Base-by-base conservation (phyloP, 78 protist genomes). In the Reticulomyxa filosa region DNA sequence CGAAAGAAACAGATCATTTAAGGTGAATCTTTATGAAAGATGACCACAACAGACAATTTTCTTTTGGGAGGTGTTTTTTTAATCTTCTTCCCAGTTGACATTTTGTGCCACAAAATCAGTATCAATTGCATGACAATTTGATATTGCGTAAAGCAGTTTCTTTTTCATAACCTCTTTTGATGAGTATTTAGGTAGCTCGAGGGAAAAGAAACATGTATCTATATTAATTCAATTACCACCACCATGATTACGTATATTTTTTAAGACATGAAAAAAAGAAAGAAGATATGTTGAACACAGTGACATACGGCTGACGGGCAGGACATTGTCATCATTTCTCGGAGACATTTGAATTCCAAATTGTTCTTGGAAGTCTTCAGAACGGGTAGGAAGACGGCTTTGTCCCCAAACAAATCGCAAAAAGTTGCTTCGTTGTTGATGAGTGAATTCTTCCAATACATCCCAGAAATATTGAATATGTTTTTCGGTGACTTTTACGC, bases 131-230 rank as follows among this genome's bases (percentile, higher is more conserved):
- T 69, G 35, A 63, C 89, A 83, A 27, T 74, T n/a, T 13, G 76
- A 64, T 34, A 80, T 74, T 13, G 89, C 89, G 62, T 79, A 83
- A 4, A 79, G 66, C 5, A 83, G 38, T 67, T 73, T 79, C 39
- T 76, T 81, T 35, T 46, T 30, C 69, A 70, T 34, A 2, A 70
- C 56, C 25, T 74, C 74, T 13, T 13, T 42, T n/a, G 77, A 56
- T 3, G 76, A 46, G 72, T 83, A 83, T 11, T 57, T 52, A 42
- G 89, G 89, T 3, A 83, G 80, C 42, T 79, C 74, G 13, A 83
- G 67, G n/a, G 75, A 52, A 52, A 83, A 83, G 73, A 83, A 83
- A 70, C 89, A 83, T 23, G 89, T 83, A 64, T 79, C 78, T 34
- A 84, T 74, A 7, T 34, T n/a, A n/a, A 42, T 42, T 42, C 20